Evolutionary conservation across 2,329 filamentous ascomycete genomes (phyloP).

Genomic region (Xylaria multiplex): DNA sequence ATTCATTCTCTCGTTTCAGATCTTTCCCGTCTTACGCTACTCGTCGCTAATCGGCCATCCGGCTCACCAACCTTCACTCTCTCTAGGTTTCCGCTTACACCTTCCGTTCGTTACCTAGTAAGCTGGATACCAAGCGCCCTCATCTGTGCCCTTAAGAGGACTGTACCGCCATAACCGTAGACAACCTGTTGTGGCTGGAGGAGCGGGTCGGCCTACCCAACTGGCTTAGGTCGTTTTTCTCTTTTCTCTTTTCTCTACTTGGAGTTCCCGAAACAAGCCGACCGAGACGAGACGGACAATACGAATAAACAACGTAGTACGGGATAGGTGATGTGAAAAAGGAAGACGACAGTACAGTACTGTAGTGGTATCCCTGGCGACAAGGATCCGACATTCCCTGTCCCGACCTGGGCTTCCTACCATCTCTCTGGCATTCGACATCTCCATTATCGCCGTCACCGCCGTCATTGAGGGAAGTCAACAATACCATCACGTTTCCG

Average conservation of each 20-base stretch:
- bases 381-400: not conserved
- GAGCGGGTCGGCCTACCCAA: too few species aligned
- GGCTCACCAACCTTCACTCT: not conserved
- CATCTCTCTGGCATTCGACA: not conserved
- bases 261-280: not conserved
- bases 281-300: not conserved
- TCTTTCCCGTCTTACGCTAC: constrained; percentile 2
- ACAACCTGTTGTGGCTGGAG: not conserved
- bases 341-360: constrained; percentile 2
- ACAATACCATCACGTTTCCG: not conserved
- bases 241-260: not conserved
- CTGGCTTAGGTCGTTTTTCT: too few species aligned
- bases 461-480: not conserved
- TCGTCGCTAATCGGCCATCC: not conserved
- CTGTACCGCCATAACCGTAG: too few species aligned
- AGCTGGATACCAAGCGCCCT: not conserved
- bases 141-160: not conserved
- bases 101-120: not conserved
- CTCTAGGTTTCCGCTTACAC: not conserved
- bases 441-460: not conserved
- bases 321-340: constrained; percentile 8
- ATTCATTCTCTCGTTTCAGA: constrained; percentile 11
- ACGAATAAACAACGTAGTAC: not conserved
- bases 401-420: not conserved
- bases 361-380: not conserved